Percentiles rank a stretch among this genome's conserved stretches.
Evolutionary conservation across 345 rosid species (phyloP).

Genomic region (Citrus glauca): DNA sequence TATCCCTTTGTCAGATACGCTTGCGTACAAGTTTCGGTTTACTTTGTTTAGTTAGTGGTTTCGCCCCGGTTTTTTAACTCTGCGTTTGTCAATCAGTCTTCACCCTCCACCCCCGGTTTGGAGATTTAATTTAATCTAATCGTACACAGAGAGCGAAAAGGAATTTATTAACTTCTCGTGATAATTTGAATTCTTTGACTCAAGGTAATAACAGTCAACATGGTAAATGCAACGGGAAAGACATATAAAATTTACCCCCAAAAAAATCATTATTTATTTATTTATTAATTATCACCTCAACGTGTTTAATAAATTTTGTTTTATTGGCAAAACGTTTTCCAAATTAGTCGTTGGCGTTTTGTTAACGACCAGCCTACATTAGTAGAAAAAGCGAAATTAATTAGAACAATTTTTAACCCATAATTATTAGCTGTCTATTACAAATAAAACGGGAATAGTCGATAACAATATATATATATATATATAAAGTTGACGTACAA

Average conservation of each 20-base stretch:
- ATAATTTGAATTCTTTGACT: not conserved
- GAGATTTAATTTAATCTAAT: not conserved
- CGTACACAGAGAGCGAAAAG: not conserved
- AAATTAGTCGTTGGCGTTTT: not conserved
- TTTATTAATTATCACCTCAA: too few species aligned
- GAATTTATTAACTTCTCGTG: conserved; percentile 16
- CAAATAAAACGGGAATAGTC: too few species aligned
- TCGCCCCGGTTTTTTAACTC: not conserved
- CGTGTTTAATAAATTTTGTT: not conserved
- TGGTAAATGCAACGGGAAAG: too few species aligned
- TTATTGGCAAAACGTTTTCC: conserved; percentile 4
- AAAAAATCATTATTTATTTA: too few species aligned
- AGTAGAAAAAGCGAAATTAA: too few species aligned
- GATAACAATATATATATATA: too few species aligned
- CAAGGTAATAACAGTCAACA: too few species aligned
- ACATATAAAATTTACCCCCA: too few species aligned
- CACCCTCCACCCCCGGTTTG: conserved; percentile 23
- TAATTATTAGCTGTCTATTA: too few species aligned
- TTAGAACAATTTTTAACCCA: too few species aligned
- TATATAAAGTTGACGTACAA: too few species aligned
- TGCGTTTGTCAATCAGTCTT: not conserved
- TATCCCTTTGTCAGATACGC: not conserved
- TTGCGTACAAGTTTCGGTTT: conserved; percentile 27
- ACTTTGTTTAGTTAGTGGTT: not conserved
- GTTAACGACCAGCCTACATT: too few species aligned